Evolutionary conservation across 805 yeast species (phyloP).

Genomic region (Wickerhamiella nectarea): DNA sequence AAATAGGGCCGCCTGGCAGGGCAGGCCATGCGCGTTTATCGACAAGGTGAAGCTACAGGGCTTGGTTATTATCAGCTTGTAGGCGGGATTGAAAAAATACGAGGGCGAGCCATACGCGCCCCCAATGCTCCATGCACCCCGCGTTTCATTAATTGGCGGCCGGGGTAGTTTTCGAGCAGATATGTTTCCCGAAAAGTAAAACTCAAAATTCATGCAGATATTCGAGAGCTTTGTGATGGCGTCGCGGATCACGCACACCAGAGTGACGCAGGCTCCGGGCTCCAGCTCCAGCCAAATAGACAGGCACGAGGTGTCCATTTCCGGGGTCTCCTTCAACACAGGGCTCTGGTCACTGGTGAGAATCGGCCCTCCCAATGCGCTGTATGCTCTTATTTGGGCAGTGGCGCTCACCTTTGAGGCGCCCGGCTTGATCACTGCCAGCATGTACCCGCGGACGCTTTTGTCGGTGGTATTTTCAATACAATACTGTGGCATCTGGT

Average conservation of each 20-base stretch:
- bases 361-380: not conserved
- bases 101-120: not conserved
- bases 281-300: not conserved
- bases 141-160: not conserved
- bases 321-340: not conserved
- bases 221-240: not conserved
- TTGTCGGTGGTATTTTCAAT: not conserved
- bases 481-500: not conserved
- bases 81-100: constrained; percentile 1
- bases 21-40: not conserved
- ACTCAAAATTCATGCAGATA: not conserved
- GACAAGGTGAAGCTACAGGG: not conserved
- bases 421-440: not conserved
- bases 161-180: not conserved
- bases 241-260: not conserved
- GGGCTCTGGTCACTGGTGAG: not conserved
- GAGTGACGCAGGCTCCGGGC: not conserved
- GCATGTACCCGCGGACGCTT: not conserved
- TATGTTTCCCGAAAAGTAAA: not conserved
- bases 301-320: constrained; percentile 2
- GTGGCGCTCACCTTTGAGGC: not conserved
- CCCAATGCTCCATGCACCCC: not conserved
- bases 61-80: not conserved
- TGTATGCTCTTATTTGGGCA: constrained; percentile 1
- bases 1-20: constrained; percentile 6